Evolutionary conservation across 2,329 filamentous ascomycete genomes (phyloP).

Genomic region (Calonectria hawksworthii): DNA sequence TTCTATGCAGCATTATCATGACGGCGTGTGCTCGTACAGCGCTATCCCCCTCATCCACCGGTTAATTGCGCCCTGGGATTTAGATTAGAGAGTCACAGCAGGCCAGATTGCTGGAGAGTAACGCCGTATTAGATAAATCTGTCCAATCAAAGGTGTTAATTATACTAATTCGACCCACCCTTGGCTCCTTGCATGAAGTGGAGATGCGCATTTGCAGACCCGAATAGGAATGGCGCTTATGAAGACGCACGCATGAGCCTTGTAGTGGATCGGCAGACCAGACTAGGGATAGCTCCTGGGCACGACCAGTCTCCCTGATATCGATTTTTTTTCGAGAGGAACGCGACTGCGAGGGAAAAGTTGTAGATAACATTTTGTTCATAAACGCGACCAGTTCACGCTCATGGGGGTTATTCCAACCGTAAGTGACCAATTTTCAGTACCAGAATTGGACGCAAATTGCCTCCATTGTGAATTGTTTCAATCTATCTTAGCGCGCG

Average conservation of each 20-base stretch:
- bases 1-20: neutral
- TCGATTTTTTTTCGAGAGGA: neutral
- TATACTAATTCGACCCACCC: neutral
- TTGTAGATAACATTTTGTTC: neutral
- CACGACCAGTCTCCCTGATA: neutral
- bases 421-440: neutral
- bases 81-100: neutral
- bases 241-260: neutral
- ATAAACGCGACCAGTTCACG: neutral
- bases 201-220: neutral
- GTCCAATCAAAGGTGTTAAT: neutral
- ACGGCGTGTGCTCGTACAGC: neutral
- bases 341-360: neutral
- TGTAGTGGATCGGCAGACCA: neutral
- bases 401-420: neutral
- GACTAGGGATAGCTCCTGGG: neutral
- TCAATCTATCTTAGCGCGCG: too few relatives aligned
- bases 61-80: neutral
- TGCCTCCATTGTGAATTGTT: neutral
- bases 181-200: neutral
- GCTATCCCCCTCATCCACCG: neutral
- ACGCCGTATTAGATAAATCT: neutral
- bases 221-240: neutral
- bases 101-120: too few relatives aligned
- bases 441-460: neutral